Base-by-base conservation (phyloP, 108 stramenopile genomes). In the Pseudonitzschia pungens region DNA sequence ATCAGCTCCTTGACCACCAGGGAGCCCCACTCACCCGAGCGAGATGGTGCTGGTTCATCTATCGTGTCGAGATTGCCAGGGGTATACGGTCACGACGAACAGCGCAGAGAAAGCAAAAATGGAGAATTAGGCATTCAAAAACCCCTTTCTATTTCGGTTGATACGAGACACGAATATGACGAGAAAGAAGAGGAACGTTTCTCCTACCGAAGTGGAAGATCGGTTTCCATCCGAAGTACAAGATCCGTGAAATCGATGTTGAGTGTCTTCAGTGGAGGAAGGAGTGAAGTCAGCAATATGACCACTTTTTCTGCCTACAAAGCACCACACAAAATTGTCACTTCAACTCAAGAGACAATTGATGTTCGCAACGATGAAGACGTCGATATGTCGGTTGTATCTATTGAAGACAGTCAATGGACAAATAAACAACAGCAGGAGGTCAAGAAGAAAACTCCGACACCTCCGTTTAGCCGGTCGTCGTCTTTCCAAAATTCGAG, bases 381-480 rank as follows among this genome's bases (percentile, higher is more conserved):
- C 76, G 24, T 58, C 75, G 6, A 52, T 85, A 40, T 50, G 69
- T 40, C 83, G 85, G 21, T 59, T 90, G 22, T 65, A 82, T 33
- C 72, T 74, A 27, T 69, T 71, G 29, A 73, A 76, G 26, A 63
- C 87, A 42, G 78, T 80, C 42, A 77, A 78, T 36, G 45, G 45
- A 12, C 14, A 2, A 48, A 48, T 12, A 48, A 48, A 12, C 45
- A 48, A 18, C 36, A 36, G 6, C 36, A 36, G 36, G 36, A 36
- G 36, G 36, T 36, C n/a, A n/a, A n/a, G n/a, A 36, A 6, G 36
- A 36, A 36, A 18, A 48, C 1, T 48, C 45, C 9, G 45, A 18
- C 45, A 18, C 18, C 18, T 12, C 1, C 3, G 14, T 48, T 2
- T 18, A 11, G 45, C 18, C 45, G 45, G 45, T 18, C 16, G 18